Conservation (phyloP, 345 rosid species). For the Raphanus raphanistrum region DNA sequence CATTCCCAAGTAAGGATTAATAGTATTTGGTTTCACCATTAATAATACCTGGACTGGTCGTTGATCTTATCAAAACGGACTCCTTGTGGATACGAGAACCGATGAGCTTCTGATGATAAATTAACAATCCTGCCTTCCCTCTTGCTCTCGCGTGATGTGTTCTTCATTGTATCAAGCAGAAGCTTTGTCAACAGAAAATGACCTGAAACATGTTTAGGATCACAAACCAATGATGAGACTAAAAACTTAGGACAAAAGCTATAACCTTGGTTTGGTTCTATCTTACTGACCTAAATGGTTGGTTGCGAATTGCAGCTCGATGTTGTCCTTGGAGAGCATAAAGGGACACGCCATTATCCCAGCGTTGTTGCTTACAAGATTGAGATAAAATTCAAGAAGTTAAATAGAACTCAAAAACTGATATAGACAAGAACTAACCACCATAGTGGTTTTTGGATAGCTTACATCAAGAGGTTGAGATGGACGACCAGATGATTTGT, state of each 20-base stretch:
- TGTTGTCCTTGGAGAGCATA: slow-evolving; percentile 53
- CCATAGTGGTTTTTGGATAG: background rate
- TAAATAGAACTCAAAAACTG: background rate
- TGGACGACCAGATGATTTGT: slow-evolving; percentile 54
- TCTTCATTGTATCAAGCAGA: slow-evolving; percentile 57
- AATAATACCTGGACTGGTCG: slow-evolving; percentile 47
- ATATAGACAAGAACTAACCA: background rate
- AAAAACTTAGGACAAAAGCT: background rate
- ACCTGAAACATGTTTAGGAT: slow-evolving; percentile 42
- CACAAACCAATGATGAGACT: background rate
- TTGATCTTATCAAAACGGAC: slow-evolving; percentile 55
- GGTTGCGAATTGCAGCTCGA: slow-evolving; percentile 57
- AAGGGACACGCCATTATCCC: slow-evolving; percentile 49
- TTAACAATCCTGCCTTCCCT: slow-evolving; percentile 64
- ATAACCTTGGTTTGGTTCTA: background rate
- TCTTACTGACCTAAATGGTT: slow-evolving; percentile 53
- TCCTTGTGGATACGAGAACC: slow-evolving; percentile 44
- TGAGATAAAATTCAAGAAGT: background rate
- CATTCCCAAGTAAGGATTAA: background rate
- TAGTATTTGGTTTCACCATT: background rate
- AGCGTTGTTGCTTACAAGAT: slow-evolving; percentile 44
- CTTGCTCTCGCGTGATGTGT: slow-evolving; percentile 48
- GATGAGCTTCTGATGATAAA: slow-evolving; percentile 52
- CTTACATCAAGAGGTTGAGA: slow-evolving; percentile 67
- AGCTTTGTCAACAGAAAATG: slow-evolving; percentile 69